Evolutionary conservation across 208 protist species (phyloP), one percentile per base, ranked within the genome.

Genomic region (Trypanosoma lewisi): DNA sequence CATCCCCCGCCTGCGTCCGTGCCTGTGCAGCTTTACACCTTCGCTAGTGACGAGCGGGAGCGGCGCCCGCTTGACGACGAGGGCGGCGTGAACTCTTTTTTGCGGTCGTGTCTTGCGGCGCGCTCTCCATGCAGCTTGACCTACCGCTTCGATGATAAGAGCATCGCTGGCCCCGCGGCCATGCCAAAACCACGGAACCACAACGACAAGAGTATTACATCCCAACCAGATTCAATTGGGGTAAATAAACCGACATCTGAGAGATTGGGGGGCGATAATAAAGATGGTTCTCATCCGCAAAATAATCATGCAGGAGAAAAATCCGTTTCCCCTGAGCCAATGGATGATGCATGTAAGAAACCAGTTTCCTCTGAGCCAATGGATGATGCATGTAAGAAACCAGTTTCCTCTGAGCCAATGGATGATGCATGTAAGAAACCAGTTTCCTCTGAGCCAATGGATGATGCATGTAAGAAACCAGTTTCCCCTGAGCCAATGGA

Each of bases 111-210:
- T 34, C 12, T 48, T 16, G 44, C 23, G 25, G 23, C 48, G 9
- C 34, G 36, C 2, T 37, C 45, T 12, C 44, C 49, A 9, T 70
- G 65, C 36, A 23, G 28, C 41, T 33, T 70, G 19, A 63, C 65
- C 2, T 70, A 70, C 55, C 39, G 47, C 12, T 50, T 70, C 56
- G 37, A 23, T 28, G 19, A 49, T 21, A 41, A 39, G 2, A 5
- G 4, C n/a, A 17, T 25, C 0, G 19, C 12, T 0, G 23, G 42
- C 7, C 1, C 11, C 44, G 12, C 44, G 9, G 5, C 30, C 4
- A 16, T 39, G 28, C 2, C 4, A 27, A 19, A 55, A 9, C 8
- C 6, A 39, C 5, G n/a, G n/a, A n/a, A n/a, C n/a, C n/a, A n/a
- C n/a, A n/a, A n/a, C n/a, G n/a, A n/a, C n/a, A n/a, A n/a, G n/a